phyloP scores from a whole-genome alignment of 345 rosid species.

The Iberis pinnata region DNA sequence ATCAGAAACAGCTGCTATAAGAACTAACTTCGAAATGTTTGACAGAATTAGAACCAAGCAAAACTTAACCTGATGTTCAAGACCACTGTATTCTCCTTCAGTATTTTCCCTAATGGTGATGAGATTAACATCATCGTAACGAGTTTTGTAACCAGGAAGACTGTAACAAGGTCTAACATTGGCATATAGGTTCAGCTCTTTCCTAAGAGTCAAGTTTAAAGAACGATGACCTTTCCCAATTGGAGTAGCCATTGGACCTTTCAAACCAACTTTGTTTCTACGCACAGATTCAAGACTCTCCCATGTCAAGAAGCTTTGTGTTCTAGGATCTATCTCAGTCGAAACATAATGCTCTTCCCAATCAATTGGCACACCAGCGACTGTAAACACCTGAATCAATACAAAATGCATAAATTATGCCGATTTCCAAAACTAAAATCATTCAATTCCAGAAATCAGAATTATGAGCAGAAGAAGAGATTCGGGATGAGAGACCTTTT shows the following conservation, averaged over 20 bases:
- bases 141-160: slow-evolving; percentile 89
- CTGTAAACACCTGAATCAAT: slow-evolving; percentile 48
- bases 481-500: slow-evolving; percentile 42
- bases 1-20: too few relatives aligned
- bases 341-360: slow-evolving; percentile 91
- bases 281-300: slow-evolving; percentile 89
- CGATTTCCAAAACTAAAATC: background rate
- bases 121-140: slow-evolving; percentile 82
- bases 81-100: slow-evolving; percentile 98
- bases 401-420: background rate
- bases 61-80: slow-evolving; percentile 71
- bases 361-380: slow-evolving; percentile 75
- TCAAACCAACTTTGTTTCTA: slow-evolving; percentile 62
- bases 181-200: slow-evolving; percentile 88
- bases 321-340: slow-evolving; percentile 74
- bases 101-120: slow-evolving; percentile 94
- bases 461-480: background rate
- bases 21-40: background rate
- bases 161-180: slow-evolving; percentile 96
- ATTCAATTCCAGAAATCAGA: too few relatives aligned
- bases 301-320: slow-evolving; percentile 93
- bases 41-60: too few relatives aligned
- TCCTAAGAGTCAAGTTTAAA: slow-evolving; percentile 81
- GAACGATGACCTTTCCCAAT: slow-evolving; percentile 98
- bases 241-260: slow-evolving; percentile 99